Evolutionary conservation across 345 rosid species (phyloP), one percentile per base, ranked within the genome.

Genomic region (Eucalyptus pauciflora): DNA sequence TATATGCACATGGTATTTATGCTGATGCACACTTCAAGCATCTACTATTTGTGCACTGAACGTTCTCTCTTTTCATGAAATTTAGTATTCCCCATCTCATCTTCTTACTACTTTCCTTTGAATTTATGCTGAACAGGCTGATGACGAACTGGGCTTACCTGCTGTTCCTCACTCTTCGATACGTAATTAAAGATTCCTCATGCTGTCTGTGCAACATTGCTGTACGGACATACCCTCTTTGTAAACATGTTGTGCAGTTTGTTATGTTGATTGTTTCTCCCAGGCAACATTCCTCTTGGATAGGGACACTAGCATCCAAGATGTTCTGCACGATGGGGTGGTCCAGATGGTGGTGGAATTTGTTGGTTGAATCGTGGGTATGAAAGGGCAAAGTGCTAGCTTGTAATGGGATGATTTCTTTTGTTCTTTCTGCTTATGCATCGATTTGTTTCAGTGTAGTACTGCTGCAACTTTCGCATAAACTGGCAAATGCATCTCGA

Each of bases 61-160:
- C 76, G 20, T 64, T n/a, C 76, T n/a, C 41, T 76, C 48, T 10
- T 10, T 12, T 37, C 13, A 17, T 76, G 83, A 69, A 33, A 60
- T 41, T 41, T 41, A 20, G 83, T 41, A 76, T 41, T 41, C 29
- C 48, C 83, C 83, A 8, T 41, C 83, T 76, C 83, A 76, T 76
- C 48, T 37, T 41, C 48, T 76, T 11, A 76, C 83, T 20, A 2
- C 83, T 76, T 76, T 41, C 83, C 29, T 41, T 79, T 27, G 50
- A 76, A 76, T 88, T 89, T 71, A 60, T 90, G 88, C 43, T 92
- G 71, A 69, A 58, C 97, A 98, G 99, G 97, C 94, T 67, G 98
- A 94, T 87, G 99, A 98, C 91, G 99, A 98, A 90, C 91, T 93
- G 87, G 98, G 99, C 85, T 93, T 97, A 88, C 99, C 99, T 4